Evolutionary conservation across 257 asterid species (phyloP).

Genomic region (Scutellaria barbata): DNA sequence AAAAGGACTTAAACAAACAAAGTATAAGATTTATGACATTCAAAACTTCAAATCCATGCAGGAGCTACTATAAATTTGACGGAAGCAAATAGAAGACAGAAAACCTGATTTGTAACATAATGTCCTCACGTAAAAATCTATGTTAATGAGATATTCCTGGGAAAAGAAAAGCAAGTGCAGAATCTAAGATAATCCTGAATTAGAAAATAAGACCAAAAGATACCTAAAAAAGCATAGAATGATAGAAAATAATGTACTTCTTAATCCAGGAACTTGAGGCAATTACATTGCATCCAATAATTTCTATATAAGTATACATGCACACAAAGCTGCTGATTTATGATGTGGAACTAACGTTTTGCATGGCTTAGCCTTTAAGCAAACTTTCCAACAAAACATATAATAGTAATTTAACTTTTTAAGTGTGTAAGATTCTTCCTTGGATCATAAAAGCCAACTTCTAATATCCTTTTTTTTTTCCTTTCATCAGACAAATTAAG

Average conservation of each 20-base stretch:
- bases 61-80: background rate
- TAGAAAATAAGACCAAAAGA: background rate
- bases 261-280: background rate
- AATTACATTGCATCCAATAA: background rate
- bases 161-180: background rate
- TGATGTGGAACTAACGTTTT: background rate
- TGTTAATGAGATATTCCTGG: slow-evolving; percentile 3
- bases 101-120: background rate
- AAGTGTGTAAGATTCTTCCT: background rate
- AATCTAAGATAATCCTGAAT: background rate
- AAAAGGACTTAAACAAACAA: background rate
- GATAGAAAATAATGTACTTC: background rate
- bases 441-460: background rate
- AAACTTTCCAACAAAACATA: background rate
- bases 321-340: background rate
- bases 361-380: slow-evolving; percentile 22
- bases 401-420: slow-evolving; percentile 1
- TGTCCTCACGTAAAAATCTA: background rate
- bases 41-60: background rate
- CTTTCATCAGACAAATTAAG: background rate
- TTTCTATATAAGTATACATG: background rate
- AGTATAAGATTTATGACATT: background rate
- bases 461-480: background rate
- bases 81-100: slow-evolving; percentile 5
- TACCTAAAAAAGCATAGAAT: background rate